phyloP scores from a whole-genome alignment of 176 grass and related monocot species.

The Zea mays region DNA sequence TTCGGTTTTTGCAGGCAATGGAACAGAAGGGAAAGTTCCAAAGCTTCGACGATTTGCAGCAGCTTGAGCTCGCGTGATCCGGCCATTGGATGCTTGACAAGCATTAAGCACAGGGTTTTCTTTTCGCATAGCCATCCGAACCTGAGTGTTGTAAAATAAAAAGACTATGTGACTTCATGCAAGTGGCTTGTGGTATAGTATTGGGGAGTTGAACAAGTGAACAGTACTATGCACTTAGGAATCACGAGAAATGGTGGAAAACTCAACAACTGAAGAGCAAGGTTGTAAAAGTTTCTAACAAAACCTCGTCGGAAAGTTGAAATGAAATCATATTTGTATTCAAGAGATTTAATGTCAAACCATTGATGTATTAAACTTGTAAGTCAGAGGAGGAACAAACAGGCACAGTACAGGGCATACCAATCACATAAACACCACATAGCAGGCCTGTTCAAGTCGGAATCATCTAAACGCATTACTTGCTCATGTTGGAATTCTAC shows the following conservation, averaged over 20 bases:
- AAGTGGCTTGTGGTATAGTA: neutral
- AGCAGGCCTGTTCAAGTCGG: neutral
- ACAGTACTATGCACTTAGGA: too few relatives aligned
- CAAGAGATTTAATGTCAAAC: neutral
- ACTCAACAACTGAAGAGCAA: neutral
- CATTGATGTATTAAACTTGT: neutral
- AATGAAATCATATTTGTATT: neutral
- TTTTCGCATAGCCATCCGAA: constrained; percentile 34
- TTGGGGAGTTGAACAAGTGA: neutral
- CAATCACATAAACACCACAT: neutral
- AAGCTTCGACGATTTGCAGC: constrained; percentile 34
- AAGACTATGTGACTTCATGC: neutral
- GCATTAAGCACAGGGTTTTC: constrained; percentile 18
- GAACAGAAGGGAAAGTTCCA: neutral
- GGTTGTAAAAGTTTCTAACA: too few relatives aligned
- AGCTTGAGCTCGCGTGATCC: constrained; percentile 49
- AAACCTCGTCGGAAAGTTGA: neutral
- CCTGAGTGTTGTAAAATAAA: constrained; percentile 9
- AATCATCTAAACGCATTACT: neutral
- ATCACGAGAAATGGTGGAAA: neutral
- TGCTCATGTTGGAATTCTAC: neutral
- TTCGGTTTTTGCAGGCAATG: constrained; percentile 28
- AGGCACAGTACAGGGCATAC: neutral
- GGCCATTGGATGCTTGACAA: constrained; percentile 29
- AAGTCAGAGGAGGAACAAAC: neutral